A percentile compares a stretch with the other conserved stretches of the same genome.
Evolutionary conservation across 768 basidiomycete species (phyloP).

Genomic region (Terana coerulea): DNA sequence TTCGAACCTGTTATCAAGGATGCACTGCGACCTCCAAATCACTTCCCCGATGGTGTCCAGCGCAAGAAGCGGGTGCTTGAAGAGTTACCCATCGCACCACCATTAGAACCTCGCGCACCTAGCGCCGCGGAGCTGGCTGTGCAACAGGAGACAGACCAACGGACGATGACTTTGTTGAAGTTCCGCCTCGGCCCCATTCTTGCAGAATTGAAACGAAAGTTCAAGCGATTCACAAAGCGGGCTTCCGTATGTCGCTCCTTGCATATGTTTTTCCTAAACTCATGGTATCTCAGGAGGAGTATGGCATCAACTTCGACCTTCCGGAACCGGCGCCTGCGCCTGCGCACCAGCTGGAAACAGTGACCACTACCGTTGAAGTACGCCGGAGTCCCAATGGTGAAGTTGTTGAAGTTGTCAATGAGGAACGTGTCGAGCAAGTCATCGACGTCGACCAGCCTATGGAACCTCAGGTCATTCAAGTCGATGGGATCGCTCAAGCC

Average conservation of each 20-base stretch:
- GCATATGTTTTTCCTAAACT: background rate
- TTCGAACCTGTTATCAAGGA: constrained; percentile 72
- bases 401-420: constrained; percentile 39
- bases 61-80: constrained; percentile 83
- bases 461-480: constrained; percentile 33
- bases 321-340: constrained; percentile 20
- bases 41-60: constrained; percentile 86
- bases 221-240: constrained; percentile 82
- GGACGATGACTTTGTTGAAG: constrained; percentile 75
- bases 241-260: constrained; percentile 53
- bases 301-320: constrained; percentile 44
- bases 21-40: constrained; percentile 70
- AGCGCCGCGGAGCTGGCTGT: constrained; percentile 76
- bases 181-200: constrained; percentile 90
- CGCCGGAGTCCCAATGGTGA: constrained; percentile 37
- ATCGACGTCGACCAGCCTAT: constrained; percentile 15
- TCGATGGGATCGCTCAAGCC: constrained; percentile 12
- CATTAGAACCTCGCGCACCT: constrained; percentile 79
- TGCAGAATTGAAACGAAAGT: constrained; percentile 86
- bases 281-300: constrained; percentile 60
- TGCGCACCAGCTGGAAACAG: constrained; percentile 30
- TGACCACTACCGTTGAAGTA: constrained; percentile 35
- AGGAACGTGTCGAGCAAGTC: constrained; percentile 23
- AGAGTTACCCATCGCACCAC: constrained; percentile 83
- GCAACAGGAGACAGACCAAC: constrained; percentile 80